Percentiles rank a stretch among this genome's conserved stretches.
phyloP scores from a whole-genome alignment of 2,329 filamentous ascomycete genomes.

The Tympanopsis confertula region DNA sequence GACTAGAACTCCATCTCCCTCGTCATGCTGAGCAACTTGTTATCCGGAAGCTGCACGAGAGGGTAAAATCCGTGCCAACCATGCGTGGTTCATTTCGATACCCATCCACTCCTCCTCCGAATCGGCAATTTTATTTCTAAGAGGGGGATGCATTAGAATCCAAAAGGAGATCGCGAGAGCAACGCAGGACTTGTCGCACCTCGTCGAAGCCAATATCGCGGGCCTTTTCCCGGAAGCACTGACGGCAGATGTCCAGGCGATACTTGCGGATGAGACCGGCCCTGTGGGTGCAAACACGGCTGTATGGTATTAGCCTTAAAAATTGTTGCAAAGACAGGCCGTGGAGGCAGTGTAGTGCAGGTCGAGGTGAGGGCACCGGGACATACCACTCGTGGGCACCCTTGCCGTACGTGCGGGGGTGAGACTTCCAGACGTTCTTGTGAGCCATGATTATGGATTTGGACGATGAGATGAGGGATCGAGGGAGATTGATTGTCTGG shows the following conservation, averaged over 20 bases:
- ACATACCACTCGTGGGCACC: slow-evolving; percentile 85
- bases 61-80: no score
- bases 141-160: no score
- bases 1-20: no score
- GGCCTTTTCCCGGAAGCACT: slow-evolving; percentile 67
- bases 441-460: slow-evolving; percentile 53
- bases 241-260: slow-evolving; percentile 79
- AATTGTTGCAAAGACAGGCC: slow-evolving; percentile 11
- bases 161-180: no score
- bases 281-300: slow-evolving; percentile 82
- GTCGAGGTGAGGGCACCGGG: slow-evolving; percentile 6
- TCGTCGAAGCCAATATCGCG: slow-evolving; percentile 65
- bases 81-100: no score
- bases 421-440: slow-evolving; percentile 99
- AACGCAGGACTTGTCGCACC: no score
- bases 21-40: no score
- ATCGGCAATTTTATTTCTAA: no score
- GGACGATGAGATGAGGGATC: no score
- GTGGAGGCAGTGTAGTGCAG: slow-evolving; percentile 1
- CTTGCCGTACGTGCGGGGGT: slow-evolving; percentile 95
- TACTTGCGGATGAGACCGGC: slow-evolving; percentile 99
- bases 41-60: no score
- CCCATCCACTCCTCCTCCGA: no score
- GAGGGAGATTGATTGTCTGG: no score
- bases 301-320: slow-evolving; percentile 17